phyloP scores from a whole-genome alignment of 345 rosid genomes.

The Crucihimalaya himalaica region DNA sequence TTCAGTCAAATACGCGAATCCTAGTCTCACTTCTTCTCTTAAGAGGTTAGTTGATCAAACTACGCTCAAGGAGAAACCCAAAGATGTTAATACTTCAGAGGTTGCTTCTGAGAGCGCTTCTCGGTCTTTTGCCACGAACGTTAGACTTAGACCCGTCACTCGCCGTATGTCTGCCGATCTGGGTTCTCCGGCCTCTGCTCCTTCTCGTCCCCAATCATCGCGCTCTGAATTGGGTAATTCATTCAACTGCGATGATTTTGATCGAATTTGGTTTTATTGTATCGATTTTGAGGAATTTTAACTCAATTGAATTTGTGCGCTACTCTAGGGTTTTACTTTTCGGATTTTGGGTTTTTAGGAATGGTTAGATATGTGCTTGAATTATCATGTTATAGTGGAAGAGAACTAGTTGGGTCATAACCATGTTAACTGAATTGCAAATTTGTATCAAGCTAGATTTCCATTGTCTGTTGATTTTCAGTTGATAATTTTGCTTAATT shows the following conservation, averaged over 20 bases:
- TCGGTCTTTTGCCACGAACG: not conserved
- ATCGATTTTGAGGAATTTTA: slow-evolving; percentile 2
- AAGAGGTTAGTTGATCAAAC: slow-evolving; percentile 40
- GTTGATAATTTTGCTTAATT: not conserved
- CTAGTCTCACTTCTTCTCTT: slow-evolving; percentile 38
- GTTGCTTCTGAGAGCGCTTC: not conserved
- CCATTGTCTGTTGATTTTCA: not conserved
- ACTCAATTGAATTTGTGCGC: slow-evolving; percentile 16
- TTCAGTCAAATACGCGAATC: slow-evolving; percentile 39
- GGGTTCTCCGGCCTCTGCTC: slow-evolving; percentile 18
- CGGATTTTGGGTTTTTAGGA: not conserved
- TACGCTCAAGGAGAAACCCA: slow-evolving; percentile 20
- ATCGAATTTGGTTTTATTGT: slow-evolving; percentile 1
- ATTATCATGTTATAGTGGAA: not conserved
- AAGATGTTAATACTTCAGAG: not conserved
- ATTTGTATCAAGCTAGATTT: slow-evolving; percentile 6
- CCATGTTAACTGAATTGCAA: not conserved
- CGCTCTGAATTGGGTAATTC: slow-evolving; percentile 25
- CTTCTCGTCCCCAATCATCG: slow-evolving; percentile 21
- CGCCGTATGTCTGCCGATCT: slow-evolving; percentile 34
- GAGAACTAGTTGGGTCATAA: not conserved
- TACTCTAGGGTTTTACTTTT: slow-evolving; percentile 33
- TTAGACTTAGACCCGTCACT: not conserved
- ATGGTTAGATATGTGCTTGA: slow-evolving; percentile 6
- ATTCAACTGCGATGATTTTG: not conserved